These are phyloP conservation scores for Alternaria triticina DNA, from an alignment of 2,329 filamentous ascomycete genomes.

Conservation along the genomic window DNA sequence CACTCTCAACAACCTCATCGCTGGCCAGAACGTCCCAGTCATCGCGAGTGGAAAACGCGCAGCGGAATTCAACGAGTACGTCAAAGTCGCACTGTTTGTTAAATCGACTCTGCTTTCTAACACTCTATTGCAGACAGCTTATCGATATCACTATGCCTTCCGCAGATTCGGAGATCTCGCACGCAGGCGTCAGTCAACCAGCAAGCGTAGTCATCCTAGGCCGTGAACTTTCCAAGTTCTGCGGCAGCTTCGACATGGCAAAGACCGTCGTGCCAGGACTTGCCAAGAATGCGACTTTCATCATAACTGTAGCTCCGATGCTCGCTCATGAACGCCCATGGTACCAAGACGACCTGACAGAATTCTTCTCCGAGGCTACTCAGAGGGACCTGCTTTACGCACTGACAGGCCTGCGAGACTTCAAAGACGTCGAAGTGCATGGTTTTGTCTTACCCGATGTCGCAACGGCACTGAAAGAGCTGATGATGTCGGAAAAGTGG, in stretches of 20 bases:
- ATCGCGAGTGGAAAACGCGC: background rate
- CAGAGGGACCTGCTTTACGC: accelerated
- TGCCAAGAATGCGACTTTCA: background rate
- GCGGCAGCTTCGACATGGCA: background rate
- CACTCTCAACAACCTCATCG: background rate
- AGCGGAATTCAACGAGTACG: background rate
- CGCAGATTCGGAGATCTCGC: too few relatives aligned
- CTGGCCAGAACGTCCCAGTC: accelerated
- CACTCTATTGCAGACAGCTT: background rate
- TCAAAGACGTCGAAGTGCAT: background rate
- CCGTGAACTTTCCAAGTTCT: accelerated
- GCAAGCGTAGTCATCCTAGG: background rate
- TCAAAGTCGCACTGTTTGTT: too few relatives aligned
- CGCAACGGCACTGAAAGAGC: accelerated
- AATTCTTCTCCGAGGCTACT: background rate
- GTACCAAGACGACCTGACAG: background rate
- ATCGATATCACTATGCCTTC: background rate
- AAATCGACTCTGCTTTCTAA: background rate
- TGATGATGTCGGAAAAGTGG: background rate
- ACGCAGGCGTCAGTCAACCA: background rate
- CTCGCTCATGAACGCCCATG: background rate
- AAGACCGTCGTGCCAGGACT: background rate
- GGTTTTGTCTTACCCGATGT: accelerated
- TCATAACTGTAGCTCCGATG: background rate
- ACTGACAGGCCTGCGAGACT: accelerated